A percentile compares a stretch with the other conserved stretches of the same genome.
Evolutionary conservation across 805 yeast genomes (phyloP).

Genomic region (Millerago galiae): DNA sequence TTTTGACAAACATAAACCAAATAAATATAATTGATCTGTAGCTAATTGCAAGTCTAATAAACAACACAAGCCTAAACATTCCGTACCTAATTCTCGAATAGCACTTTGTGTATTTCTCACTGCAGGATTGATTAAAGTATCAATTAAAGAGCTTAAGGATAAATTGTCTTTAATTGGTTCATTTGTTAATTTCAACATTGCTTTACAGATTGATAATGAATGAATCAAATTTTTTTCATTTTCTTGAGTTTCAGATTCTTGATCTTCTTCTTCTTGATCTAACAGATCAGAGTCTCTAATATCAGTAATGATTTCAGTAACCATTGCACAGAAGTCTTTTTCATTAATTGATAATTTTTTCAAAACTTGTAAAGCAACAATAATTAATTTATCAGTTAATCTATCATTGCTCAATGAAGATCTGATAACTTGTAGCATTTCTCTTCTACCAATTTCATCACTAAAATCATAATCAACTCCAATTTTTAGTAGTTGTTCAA

Average conservation of each 20-base stretch:
- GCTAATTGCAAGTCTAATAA: slow-evolving; percentile 64
- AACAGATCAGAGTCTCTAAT: slow-evolving; percentile 52
- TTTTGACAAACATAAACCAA: slow-evolving; percentile 63
- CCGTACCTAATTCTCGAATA: slow-evolving; percentile 59
- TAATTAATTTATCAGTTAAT: slow-evolving; percentile 47
- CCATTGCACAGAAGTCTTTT: slow-evolving; percentile 76
- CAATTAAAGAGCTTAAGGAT: slow-evolving; percentile 61
- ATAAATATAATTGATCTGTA: slow-evolving; percentile 51
- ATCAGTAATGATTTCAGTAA: slow-evolving; percentile 82
- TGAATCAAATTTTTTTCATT: slow-evolving; percentile 43
- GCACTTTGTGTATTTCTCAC: slow-evolving; percentile 50
- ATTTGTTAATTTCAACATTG: slow-evolving; percentile 60
- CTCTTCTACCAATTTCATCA: slow-evolving; percentile 86
- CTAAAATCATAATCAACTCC: slow-evolving; percentile 74
- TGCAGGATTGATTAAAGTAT: slow-evolving; percentile 75
- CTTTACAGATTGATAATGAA: slow-evolving; percentile 62
- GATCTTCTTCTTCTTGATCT: slow-evolving; percentile 24
- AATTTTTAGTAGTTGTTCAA: slow-evolving; percentile 63
- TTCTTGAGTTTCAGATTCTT: slow-evolving; percentile 24
- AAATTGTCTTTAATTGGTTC: slow-evolving; percentile 60
- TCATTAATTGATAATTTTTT: slow-evolving; percentile 70
- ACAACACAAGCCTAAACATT: slow-evolving; percentile 75
- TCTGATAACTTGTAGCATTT: slow-evolving; percentile 55
- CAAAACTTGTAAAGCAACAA: slow-evolving; percentile 57
- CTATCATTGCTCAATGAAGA: slow-evolving; percentile 52